Evolutionary conservation across 768 basidiomycete species (phyloP).

Genomic region (Cubamyces sp.): DNA sequence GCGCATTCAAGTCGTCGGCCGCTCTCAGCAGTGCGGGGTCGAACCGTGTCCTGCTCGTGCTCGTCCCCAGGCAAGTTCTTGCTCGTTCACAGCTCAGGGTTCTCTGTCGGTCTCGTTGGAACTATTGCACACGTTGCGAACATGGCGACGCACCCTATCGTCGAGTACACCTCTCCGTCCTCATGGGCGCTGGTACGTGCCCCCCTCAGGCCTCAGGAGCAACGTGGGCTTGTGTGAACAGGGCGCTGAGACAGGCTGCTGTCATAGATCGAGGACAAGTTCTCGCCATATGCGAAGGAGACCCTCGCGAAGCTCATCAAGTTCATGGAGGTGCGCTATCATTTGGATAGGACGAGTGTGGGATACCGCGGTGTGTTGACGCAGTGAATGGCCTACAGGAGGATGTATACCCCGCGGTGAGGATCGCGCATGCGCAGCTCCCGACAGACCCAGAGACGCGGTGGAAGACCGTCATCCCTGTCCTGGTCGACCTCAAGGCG

Average conservation of each 20-base stretch:
- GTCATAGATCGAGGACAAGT: conserved; percentile 83
- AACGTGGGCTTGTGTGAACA: not conserved
- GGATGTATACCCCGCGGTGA: conserved; percentile 82
- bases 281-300: conserved; percentile 88
- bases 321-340: conserved; percentile 73
- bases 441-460: conserved; percentile 72
- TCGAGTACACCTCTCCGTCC: conserved; percentile 77
- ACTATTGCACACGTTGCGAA: not conserved
- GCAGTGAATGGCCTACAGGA: conserved; percentile 51
- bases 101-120: too few species aligned
- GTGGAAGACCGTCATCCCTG: conserved; percentile 84
- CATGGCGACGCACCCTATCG: conserved; percentile 70
- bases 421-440: conserved; percentile 79
- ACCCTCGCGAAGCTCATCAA: conserved; percentile 79
- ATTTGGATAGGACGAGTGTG: not conserved
- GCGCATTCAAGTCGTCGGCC: not conserved
- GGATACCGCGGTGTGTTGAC: not conserved
- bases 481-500: conserved; percentile 82
- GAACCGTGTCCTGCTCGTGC: too few species aligned
- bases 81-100: too few species aligned
- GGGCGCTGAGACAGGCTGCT: not conserved
- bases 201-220: not conserved
- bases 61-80: too few species aligned
- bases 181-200: conserved; percentile 83
- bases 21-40: conserved; percentile 10